These are phyloP conservation scores for Wallacemonas sp. DNA, from an alignment of 208 protist species.

Conservation along the genomic window DNA sequence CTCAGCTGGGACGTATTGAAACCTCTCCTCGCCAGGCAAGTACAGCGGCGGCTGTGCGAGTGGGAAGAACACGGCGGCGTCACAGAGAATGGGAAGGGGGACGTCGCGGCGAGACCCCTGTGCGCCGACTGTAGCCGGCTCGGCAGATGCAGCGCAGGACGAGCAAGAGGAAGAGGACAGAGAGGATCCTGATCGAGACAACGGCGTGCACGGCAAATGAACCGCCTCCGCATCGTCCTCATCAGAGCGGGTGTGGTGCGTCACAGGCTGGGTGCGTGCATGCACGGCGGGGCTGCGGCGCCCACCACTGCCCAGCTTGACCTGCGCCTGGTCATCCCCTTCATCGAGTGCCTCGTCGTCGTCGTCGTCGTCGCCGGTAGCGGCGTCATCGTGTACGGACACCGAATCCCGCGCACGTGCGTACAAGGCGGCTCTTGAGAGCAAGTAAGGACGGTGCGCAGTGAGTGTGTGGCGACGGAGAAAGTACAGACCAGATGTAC, in stretches of 20 bases:
- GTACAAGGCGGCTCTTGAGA: background rate
- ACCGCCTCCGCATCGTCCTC: too few relatives aligned
- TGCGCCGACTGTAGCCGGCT: too few relatives aligned
- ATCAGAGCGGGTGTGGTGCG: too few relatives aligned
- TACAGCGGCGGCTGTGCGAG: slow-evolving; percentile 2
- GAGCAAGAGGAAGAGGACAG: background rate
- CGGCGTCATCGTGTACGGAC: background rate
- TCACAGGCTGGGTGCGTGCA: too few relatives aligned
- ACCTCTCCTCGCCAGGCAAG: slow-evolving; percentile 14
- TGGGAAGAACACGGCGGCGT: background rate
- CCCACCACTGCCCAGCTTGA: too few relatives aligned
- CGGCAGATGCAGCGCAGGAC: too few relatives aligned
- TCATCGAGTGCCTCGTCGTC: too few relatives aligned
- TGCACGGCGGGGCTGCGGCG: too few relatives aligned
- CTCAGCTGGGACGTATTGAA: background rate
- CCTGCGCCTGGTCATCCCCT: too few relatives aligned
- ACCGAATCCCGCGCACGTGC: background rate
- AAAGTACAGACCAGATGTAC: slow-evolving; percentile 32
- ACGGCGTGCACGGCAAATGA: background rate
- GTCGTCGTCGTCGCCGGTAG: background rate
- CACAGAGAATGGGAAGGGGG: slow-evolving; percentile 7
- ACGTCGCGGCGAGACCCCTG: background rate
- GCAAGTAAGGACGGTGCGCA: slow-evolving; percentile 14
- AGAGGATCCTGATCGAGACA: background rate
- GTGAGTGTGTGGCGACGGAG: slow-evolving; percentile 44